Percentiles rank a stretch among this genome's conserved stretches.
Evolutionary conservation across 2,329 filamentous ascomycete species (phyloP).

Genomic region (Chrysoporthe austroafricana): DNA sequence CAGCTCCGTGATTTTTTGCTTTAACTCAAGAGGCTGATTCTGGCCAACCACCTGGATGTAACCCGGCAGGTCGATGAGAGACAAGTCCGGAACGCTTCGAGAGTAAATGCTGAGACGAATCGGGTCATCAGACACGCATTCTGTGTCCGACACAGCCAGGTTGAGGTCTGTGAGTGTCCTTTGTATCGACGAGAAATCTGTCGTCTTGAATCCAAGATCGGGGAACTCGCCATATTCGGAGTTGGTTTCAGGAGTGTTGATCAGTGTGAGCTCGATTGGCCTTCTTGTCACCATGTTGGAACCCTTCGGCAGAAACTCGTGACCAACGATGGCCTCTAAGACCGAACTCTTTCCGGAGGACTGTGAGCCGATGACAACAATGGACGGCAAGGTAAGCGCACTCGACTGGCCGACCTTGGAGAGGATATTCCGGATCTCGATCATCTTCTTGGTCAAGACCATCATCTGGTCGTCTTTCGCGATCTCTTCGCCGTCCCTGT

Average conservation of each 20-base stretch:
- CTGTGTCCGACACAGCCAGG: conserved; percentile 82
- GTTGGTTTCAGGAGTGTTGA: conserved; percentile 87
- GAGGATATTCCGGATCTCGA: conserved; percentile 92
- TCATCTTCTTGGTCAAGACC: conserved; percentile 99
- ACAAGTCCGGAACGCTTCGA: conserved; percentile 91
- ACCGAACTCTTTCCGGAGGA: conserved; percentile 99
- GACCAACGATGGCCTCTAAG: conserved; percentile 92
- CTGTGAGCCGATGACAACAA: conserved; percentile 98
- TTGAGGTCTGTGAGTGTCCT: conserved; percentile 94
- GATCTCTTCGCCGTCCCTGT: conserved; percentile 63
- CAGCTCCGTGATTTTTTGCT: conserved; percentile 92
- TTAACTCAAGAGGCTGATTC: conserved; percentile 87
- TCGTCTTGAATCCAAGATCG: conserved; percentile 83
- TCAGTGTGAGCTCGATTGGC: conserved; percentile 92
- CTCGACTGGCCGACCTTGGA: conserved; percentile 92
- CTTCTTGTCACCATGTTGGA: conserved; percentile 97
- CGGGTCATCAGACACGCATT: conserved; percentile 95
- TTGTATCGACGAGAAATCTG: conserved; percentile 90
- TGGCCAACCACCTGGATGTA: conserved; percentile 96
- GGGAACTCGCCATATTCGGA: conserved; percentile 97
- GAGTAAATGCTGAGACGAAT: conserved; percentile 97
- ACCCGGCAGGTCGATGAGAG: conserved; percentile 92
- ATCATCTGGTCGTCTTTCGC: conserved; percentile 98
- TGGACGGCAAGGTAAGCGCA: conserved; percentile 86
- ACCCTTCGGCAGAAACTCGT: conserved; percentile 98